These are phyloP conservation scores for Coniella vitis DNA, from an alignment of 2,329 filamentous ascomycete genomes.

Conservation along the genomic window DNA sequence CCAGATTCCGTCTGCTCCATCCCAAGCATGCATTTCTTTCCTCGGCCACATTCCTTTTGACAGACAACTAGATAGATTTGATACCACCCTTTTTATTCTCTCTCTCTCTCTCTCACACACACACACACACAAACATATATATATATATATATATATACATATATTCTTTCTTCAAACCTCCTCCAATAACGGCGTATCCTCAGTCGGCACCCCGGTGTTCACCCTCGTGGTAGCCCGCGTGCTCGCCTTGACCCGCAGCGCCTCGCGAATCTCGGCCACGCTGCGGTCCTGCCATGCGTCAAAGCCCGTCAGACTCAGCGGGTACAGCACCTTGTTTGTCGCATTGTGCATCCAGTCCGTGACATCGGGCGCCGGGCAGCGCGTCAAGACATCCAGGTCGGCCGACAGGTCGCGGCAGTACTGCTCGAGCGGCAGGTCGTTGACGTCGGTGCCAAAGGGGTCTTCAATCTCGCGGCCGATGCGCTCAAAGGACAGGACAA, in stretches of 20 bases:
- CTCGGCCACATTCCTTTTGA: not conserved
- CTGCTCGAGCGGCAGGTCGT: not conserved
- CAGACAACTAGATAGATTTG: too few species aligned
- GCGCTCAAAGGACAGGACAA: conserved; percentile 64
- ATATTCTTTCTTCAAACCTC: not conserved
- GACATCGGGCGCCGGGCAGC: not conserved
- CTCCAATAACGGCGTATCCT: not conserved
- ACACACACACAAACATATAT: too few species aligned
- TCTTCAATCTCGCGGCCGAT: conserved; percentile 8
- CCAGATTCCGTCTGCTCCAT: too few species aligned
- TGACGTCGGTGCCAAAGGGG: conserved; percentile 4
- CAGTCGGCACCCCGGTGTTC: not conserved
- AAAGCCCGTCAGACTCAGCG: not conserved
- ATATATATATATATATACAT: too few species aligned
- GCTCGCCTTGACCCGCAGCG: not conserved
- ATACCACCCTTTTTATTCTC: too few species aligned
- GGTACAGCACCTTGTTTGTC: not conserved
- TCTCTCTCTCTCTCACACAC: too few species aligned
- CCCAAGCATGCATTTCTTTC: too few species aligned
- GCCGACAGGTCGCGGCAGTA: not conserved
- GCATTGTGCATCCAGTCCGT: not conserved
- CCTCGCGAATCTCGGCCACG: conserved; percentile 1
- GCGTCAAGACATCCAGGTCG: conserved; percentile 1
- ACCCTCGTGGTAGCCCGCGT: not conserved
- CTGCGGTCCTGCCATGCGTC: not conserved